A percentile compares a stretch with the other conserved stretches of the same genome.
phyloP scores from a whole-genome alignment of 164 flowering plant species.

The Tinospora cordifolia region DNA sequence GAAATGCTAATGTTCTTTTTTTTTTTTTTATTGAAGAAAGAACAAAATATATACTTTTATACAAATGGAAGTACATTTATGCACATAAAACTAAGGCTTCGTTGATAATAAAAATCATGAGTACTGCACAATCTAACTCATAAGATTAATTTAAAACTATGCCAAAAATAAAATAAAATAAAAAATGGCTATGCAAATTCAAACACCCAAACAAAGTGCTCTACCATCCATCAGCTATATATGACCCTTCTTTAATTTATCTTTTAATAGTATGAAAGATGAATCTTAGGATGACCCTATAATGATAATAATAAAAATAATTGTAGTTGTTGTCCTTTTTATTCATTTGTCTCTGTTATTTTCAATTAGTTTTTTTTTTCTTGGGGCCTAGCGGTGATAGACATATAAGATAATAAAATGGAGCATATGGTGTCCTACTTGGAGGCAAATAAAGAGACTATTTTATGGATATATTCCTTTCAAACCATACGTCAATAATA shows the following conservation, averaged over 20 bases:
- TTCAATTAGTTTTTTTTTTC: too few relatives aligned
- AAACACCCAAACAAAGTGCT: too few relatives aligned
- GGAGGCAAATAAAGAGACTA: slow-evolving; percentile 13
- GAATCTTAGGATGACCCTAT: neutral
- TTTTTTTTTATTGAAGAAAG: neutral
- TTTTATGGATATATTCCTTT: slow-evolving; percentile 22
- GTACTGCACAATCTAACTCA: neutral
- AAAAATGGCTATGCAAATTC: too few relatives aligned
- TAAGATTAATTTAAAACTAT: too few relatives aligned
- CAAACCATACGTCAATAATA: slow-evolving; percentile 23
- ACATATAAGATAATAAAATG: neutral
- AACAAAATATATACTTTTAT: neutral
- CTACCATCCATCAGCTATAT: too few relatives aligned
- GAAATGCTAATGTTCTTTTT: neutral
- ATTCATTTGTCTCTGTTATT: neutral
- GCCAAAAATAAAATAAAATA: too few relatives aligned
- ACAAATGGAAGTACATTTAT: neutral
- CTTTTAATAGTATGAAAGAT: neutral
- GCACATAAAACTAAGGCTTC: neutral
- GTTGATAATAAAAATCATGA: neutral
- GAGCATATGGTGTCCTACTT: slow-evolving; percentile 14
- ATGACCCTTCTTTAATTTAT: neutral
- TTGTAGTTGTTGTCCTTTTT: neutral
- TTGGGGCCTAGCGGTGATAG: neutral
- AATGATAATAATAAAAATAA: too few relatives aligned